phyloP scores from a whole-genome alignment of 2,329 filamentous ascomycete species.

The Orbilia quercus region DNA sequence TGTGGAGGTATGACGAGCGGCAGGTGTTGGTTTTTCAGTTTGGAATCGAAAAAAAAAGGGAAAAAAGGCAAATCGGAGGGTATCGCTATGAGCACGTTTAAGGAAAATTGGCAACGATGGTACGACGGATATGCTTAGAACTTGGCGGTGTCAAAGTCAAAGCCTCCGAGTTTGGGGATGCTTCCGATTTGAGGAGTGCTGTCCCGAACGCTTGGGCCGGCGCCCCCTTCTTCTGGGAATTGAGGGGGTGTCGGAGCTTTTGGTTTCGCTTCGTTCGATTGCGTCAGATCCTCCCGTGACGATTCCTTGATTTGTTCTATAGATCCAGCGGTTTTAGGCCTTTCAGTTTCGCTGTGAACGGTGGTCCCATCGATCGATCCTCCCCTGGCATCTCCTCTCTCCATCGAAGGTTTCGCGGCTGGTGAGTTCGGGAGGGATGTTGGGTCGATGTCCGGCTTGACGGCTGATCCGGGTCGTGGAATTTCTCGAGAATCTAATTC shows the following conservation, averaged over 20 bases:
- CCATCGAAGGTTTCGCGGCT: slow-evolving; percentile 20
- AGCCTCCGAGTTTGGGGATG: slow-evolving; percentile 43
- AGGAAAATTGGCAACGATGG: slow-evolving; percentile 13
- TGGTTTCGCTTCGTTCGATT: slow-evolving; percentile 8
- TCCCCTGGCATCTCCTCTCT: slow-evolving; percentile 13
- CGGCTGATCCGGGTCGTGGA: slow-evolving; percentile 33
- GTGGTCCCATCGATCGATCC: slow-evolving; percentile 52
- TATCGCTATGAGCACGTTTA: slow-evolving; percentile 40
- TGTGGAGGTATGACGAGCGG: slow-evolving; percentile 5
- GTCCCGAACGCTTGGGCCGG: slow-evolving; percentile 40
- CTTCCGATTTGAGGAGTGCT: slow-evolving; percentile 53
- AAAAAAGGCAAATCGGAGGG: slow-evolving; percentile 6
- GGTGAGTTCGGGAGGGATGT: slow-evolving; percentile 24
- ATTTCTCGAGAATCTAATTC: slow-evolving; percentile 53
- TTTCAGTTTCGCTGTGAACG: slow-evolving; percentile 48
- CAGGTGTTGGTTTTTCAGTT: neutral
- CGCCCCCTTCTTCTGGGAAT: slow-evolving; percentile 22
- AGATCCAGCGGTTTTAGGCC: slow-evolving; percentile 38
- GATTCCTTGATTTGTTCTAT: slow-evolving; percentile 55
- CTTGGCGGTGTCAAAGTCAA: slow-evolving; percentile 51
- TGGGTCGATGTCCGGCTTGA: slow-evolving; percentile 44
- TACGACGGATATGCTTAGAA: slow-evolving; percentile 30
- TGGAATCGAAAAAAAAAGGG: neutral
- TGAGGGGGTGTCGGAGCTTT: slow-evolving; percentile 15
- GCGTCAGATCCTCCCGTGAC: slow-evolving; percentile 41